phyloP scores from a whole-genome alignment of 805 yeast genomes.

The Wickerhamiella spandovensis region DNA sequence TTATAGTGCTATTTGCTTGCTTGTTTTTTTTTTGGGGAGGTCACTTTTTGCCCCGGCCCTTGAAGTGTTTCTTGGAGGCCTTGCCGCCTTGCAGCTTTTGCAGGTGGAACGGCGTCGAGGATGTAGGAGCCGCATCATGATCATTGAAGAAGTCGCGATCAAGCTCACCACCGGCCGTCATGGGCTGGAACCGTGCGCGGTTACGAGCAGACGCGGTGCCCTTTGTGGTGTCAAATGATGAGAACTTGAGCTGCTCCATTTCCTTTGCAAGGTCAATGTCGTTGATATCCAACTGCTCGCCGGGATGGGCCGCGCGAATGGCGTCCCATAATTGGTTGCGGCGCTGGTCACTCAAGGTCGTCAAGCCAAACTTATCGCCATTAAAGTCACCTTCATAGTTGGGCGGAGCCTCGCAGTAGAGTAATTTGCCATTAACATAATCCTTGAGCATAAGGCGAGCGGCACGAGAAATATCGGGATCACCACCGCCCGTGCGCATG shows the following conservation, averaged over 20 bases:
- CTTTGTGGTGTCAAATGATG: constrained; percentile 40
- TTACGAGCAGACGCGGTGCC: constrained; percentile 34
- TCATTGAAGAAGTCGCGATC: constrained; percentile 76
- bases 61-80: constrained; percentile 52
- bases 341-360: constrained; percentile 57
- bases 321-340: constrained; percentile 51
- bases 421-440: constrained; percentile 81
- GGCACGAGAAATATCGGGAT: constrained; percentile 93
- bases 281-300: constrained; percentile 37
- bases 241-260: constrained; percentile 59
- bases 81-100: constrained; percentile 19
- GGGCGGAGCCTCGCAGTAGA: constrained; percentile 86
- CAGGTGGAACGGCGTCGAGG: constrained; percentile 60
- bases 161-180: constrained; percentile 66
- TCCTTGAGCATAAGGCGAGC: constrained; percentile 86
- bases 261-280: constrained; percentile 56
- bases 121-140: constrained; percentile 48
- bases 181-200: constrained; percentile 17
- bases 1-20: neutral
- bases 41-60: constrained; percentile 44
- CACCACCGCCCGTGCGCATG: constrained; percentile 85
- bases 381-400: constrained; percentile 57
- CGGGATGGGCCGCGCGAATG: constrained; percentile 29
- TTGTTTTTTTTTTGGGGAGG: neutral
- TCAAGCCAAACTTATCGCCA: constrained; percentile 53